Evolutionary conservation across 345 rosid genomes (phyloP).

Genomic region (Salix brachista): DNA sequence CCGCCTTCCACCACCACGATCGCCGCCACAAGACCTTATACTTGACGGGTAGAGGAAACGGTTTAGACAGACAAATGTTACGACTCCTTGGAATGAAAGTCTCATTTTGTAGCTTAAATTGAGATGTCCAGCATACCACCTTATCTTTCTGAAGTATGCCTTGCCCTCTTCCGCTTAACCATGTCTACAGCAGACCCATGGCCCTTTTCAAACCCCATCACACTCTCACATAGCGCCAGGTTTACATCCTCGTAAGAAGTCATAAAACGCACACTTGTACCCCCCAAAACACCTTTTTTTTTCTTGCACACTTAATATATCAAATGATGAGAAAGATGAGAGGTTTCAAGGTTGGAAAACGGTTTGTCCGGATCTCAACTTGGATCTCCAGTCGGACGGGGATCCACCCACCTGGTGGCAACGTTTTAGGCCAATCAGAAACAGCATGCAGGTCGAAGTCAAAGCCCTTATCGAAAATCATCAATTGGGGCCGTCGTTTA

Average conservation of each 20-base stretch:
- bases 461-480: constrained; percentile 46
- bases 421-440: constrained; percentile 15
- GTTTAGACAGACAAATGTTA: not conserved
- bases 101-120: not conserved
- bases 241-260: not conserved
- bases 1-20: not conserved
- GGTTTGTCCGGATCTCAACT: constrained; percentile 43
- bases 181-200: constrained; percentile 55
- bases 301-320: not conserved
- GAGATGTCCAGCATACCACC: constrained; percentile 45
- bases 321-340: constrained; percentile 41
- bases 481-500: constrained; percentile 59
- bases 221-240: not conserved
- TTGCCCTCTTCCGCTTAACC: constrained; percentile 40
- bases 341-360: constrained; percentile 65
- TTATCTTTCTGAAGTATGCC: constrained; percentile 46
- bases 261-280: not conserved
- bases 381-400: constrained; percentile 45
- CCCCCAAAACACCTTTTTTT: not conserved
- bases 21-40: not conserved
- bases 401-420: constrained; percentile 25
- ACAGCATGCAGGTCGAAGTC: constrained; percentile 23
- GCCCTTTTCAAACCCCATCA: constrained; percentile 40
- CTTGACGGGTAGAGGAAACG: not conserved
- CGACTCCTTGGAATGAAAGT: constrained; percentile 11